Percentiles rank a stretch among this genome's conserved stretches.
Conservation (phyloP, 164 flowering plant genomes). For the Umbellularia californica region DNA sequence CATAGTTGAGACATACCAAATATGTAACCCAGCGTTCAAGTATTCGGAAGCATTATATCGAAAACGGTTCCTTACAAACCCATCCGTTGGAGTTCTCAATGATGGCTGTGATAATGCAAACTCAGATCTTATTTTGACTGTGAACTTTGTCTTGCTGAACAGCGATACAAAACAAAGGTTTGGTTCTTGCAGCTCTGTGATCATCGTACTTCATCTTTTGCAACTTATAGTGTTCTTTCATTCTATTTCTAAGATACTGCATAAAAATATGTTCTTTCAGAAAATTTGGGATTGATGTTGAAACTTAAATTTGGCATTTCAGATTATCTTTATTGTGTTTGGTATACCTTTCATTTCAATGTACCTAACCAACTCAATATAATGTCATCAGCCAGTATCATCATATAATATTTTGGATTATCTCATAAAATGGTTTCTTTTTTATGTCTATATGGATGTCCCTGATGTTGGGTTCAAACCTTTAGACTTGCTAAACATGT, state of each 20-base stretch:
- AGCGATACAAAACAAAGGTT: constrained; percentile 60
- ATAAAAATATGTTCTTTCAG: background rate
- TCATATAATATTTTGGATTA: background rate
- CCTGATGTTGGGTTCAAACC: no score
- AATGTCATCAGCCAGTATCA: background rate
- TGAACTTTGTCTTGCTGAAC: constrained; percentile 65
- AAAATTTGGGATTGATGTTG: background rate
- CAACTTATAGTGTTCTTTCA: background rate
- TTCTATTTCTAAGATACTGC: background rate
- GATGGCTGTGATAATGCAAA: constrained; percentile 95
- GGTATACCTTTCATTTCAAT: background rate
- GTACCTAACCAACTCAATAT: background rate
- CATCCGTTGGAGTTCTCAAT: constrained; percentile 82
- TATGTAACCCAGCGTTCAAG: constrained; percentile 82
- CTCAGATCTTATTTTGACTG: constrained; percentile 82
- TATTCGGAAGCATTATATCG: constrained; percentile 74
- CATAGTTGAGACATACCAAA: constrained; percentile 75
- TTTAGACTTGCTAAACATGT: no score
- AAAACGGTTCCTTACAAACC: constrained; percentile 84
- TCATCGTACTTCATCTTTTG: background rate
- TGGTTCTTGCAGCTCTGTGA: constrained; percentile 17
- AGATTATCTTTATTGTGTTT: background rate
- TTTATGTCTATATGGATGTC: no score
- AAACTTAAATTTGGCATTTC: background rate
- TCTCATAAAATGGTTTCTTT: background rate